Evolutionary conservation across 805 yeast species (phyloP), one percentile per base, ranked within the genome.

Genomic region (Candida stauntonica): DNA sequence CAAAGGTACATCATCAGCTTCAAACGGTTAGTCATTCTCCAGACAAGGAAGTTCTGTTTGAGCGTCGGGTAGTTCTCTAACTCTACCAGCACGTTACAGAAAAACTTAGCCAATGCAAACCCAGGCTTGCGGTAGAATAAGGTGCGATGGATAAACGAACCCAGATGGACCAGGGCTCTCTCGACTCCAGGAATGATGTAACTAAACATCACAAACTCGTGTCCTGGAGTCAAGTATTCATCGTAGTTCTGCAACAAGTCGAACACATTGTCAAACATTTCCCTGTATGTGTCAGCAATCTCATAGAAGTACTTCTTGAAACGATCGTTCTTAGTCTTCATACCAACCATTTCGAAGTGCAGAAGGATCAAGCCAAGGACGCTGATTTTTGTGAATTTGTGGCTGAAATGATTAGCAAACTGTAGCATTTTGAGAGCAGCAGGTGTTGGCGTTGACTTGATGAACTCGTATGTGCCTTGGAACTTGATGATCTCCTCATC

Each of bases 191-290:
- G 40, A 6, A 50, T 28, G 3, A 48, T 24, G 7, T 20, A 23
- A 13, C 45, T 44, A 18, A 47, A 18, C 4, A 50, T 13, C 5
- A 50, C 17, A 15, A 50, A 42, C 30, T 54, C 58, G 33, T 38
- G 42, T 2, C 55, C 54, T 3, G 50, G 29, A 8, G 42, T 38
- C 38, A 42, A 54, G 34, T 54, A 54, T 3, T 15, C 31, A 12
- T 41, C 32, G 26, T 43, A 46, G 24, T 55, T 54, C 24, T 39
- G 37, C 3, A 49, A 29, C 5, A 54, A 31, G 38, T 54, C 60
- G 36, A 51, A 47, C 3, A 36, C 9, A 15, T 45, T 32, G 36
- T 54, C 60, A 38, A 51, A 47, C 3, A 36, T 12, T 16, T 45
- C 43, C 3, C 34, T 35, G 29, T 48, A 31, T 16, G 43, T 5